Percentiles rank a stretch among this genome's conserved stretches.
phyloP scores from a whole-genome alignment of 1,284 basidiomycete genomes.

The Psilocybe mexicana region DNA sequence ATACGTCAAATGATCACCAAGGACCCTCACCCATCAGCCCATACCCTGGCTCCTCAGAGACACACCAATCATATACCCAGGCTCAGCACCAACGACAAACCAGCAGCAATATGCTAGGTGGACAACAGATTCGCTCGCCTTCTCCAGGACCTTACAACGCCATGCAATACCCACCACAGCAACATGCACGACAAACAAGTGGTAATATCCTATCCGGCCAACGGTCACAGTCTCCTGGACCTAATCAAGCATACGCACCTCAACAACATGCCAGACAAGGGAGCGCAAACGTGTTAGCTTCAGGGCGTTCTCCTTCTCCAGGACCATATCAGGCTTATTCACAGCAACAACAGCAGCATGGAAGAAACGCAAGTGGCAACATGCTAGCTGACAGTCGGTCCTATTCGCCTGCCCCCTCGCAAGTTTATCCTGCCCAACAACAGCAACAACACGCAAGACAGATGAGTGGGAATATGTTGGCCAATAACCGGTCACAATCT shows the following conservation, averaged over 20 bases:
- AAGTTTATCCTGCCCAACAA: constrained; percentile 18
- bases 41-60: constrained; percentile 17
- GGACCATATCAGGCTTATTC: constrained; percentile 24
- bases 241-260: constrained; percentile 22
- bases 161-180: constrained; percentile 27
- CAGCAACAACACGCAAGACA: constrained; percentile 20
- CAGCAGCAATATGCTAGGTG: constrained; percentile 23
- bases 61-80: constrained; percentile 17
- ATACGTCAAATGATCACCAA: constrained; percentile 24
- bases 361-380: not conserved
- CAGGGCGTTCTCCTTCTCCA: constrained; percentile 19
- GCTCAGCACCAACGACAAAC: constrained; percentile 23
- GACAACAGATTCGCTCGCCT: constrained; percentile 20
- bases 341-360: constrained; percentile 15
- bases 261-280: constrained; percentile 11
- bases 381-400: constrained; percentile 6
- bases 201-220: constrained; percentile 21
- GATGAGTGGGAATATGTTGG: constrained; percentile 20
- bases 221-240: constrained; percentile 19
- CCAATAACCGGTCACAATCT: constrained; percentile 10
- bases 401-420: constrained; percentile 20
- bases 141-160: constrained; percentile 23
- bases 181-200: constrained; percentile 26
- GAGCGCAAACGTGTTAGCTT: constrained; percentile 1
- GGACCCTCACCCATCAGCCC: constrained; percentile 14